Percentiles rank a stretch among this genome's conserved stretches.
phyloP scores from a whole-genome alignment of 1,139 yeast species.

The Geotrichum bryndzae region DNA sequence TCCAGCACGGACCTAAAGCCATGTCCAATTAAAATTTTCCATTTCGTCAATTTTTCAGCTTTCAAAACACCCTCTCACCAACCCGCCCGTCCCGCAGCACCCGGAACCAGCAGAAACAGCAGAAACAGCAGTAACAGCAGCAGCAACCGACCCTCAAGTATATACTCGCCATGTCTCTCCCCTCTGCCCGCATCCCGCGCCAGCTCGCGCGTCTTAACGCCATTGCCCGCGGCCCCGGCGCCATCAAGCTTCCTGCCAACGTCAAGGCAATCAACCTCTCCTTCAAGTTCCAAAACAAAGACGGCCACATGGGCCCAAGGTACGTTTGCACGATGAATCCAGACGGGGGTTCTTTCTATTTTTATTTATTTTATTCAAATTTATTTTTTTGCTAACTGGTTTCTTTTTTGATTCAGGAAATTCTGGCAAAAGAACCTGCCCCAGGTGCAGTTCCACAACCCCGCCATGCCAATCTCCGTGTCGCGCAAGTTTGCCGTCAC shows the following conservation, averaged over 20 bases:
- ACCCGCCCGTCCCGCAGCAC: background rate
- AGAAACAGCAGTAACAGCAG: background rate
- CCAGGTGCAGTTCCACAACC: slow-evolving; percentile 76
- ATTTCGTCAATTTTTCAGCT: background rate
- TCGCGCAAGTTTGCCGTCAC: slow-evolving; percentile 32
- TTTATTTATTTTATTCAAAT: slow-evolving; percentile 8
- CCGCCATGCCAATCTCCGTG: slow-evolving; percentile 56
- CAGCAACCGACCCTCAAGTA: background rate
- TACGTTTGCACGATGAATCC: background rate
- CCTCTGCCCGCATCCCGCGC: slow-evolving; percentile 32
- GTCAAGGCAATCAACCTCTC: slow-evolving; percentile 40
- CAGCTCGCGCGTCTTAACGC: slow-evolving; percentile 41
- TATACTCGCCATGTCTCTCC: slow-evolving; percentile 4
- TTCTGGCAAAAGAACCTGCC: slow-evolving; percentile 76
- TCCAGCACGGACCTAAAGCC: background rate
- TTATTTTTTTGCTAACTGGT: background rate
- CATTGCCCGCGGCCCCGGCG: slow-evolving; percentile 44
- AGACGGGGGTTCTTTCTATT: background rate
- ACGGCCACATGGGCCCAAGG: slow-evolving; percentile 33
- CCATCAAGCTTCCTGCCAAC: slow-evolving; percentile 37
- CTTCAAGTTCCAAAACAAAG: slow-evolving; percentile 42
- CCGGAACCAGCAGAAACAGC: background rate
- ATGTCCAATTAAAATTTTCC: background rate
- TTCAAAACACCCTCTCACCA: background rate
- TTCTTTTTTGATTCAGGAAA: slow-evolving; percentile 34